Evolutionary conservation across 805 yeast genomes (phyloP), one percentile per base, ranked within the genome.

Genomic region (Yarrowia sp.): DNA sequence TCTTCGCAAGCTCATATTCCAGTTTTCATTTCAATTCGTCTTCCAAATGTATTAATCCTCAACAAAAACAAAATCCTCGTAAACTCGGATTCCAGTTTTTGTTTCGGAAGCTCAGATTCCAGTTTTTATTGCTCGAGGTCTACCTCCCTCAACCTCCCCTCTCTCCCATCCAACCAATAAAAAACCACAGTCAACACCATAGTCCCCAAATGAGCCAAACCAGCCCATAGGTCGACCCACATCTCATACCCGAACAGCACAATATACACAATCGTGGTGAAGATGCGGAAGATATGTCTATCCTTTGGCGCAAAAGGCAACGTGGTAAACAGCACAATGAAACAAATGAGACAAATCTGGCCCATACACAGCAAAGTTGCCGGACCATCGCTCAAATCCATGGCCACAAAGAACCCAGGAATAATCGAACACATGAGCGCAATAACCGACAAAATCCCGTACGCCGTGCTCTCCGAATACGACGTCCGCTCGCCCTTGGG

Each of bases 241-340:
- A 22, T 36, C 16, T 56, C 63, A 40, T 48, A 56, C 15, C 38
- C 63, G 48, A 56, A 26, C 22, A 56, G 15, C 5, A 56, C 48
- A 40, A 56, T 11, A 7, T 56, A 56, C 3, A 56, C 63, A 3
- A 56, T 7, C 14, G 63, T 48, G 5, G 63, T 56, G 26, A 56
- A 56, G 7, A 56, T 41, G 22, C 63, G 63, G 22, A 56, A 56
- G 11, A 56, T 56, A 22, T 41, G 63, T 5, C 63, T 8, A 22
- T 41, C 63, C n/a, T 56, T 56, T 11, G 26, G 63, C 1, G 63
- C 63, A 56, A 56, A 56, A 9, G 63, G 63, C n/a, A 56, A 40
- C 16, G 63, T 56, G 5, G 63, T 56, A 14, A 56, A 56, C 3
- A 56, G 63, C 48, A 56, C 63, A 26, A 56, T 56, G 40, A 56